A percentile compares a stretch with the other conserved stretches of the same genome.
These are phyloP conservation scores for Pseudozyma sp. DNA, from an alignment of 1,284 basidiomycete species.

Conservation along the genomic window DNA sequence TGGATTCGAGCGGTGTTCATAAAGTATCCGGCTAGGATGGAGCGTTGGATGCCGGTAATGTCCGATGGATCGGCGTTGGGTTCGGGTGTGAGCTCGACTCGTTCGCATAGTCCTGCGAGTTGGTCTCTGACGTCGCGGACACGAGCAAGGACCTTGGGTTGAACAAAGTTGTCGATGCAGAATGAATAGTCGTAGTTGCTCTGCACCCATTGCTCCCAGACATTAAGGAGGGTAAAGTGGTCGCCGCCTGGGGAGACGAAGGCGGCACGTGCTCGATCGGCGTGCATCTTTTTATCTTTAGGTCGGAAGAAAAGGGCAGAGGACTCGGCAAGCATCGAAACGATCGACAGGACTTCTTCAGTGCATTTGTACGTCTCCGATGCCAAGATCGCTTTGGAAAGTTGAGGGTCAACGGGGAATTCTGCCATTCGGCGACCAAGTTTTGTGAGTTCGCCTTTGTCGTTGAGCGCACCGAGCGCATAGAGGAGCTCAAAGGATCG, in stretches of 20 bases:
- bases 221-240: constrained; percentile 95
- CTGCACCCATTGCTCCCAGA: constrained; percentile 99
- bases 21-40: constrained; percentile 93
- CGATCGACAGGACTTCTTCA: constrained; percentile 96
- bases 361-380: constrained; percentile 95
- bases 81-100: constrained; percentile 91
- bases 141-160: constrained; percentile 92
- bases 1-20: constrained; percentile 78
- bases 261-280: constrained; percentile 93
- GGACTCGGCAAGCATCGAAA: constrained; percentile 96
- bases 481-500: constrained; percentile 92
- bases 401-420: constrained; percentile 97
- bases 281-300: constrained; percentile 78
- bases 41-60: constrained; percentile 91
- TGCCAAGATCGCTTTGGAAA: constrained; percentile 94
- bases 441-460: constrained; percentile 94
- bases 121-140: constrained; percentile 96
- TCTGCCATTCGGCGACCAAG: constrained; percentile 97
- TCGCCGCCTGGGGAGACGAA: constrained; percentile 93
- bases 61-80: constrained; percentile 90
- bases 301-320: constrained; percentile 94
- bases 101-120: constrained; percentile 91
- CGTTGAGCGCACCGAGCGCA: constrained; percentile 94
- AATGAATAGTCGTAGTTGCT: constrained; percentile 80
- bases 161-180: constrained; percentile 83